Conservation (phyloP, 2,329 filamentous ascomycete species). For the Elsinoe arachidis region DNA sequence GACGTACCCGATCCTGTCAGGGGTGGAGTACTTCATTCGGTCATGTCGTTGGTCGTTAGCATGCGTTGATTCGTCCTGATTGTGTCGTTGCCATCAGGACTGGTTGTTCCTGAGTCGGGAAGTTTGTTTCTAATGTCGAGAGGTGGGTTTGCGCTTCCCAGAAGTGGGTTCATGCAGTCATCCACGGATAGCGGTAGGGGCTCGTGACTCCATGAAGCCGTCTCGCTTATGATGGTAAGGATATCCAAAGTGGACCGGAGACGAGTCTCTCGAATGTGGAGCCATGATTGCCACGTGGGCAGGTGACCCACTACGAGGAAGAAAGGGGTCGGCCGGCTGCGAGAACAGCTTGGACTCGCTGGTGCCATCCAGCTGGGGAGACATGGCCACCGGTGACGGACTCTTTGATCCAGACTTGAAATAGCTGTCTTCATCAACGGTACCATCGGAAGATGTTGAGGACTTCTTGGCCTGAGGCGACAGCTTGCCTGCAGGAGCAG, state of each 20-base stretch:
- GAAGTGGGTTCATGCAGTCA: conserved; percentile 17
- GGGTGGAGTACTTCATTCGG: background rate
- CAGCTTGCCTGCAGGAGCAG: conserved; percentile 14
- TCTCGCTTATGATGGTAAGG: conserved; percentile 28
- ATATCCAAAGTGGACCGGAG: conserved; percentile 29
- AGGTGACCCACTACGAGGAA: conserved; percentile 27
- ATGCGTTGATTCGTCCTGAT: background rate
- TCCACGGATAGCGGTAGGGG: conserved; percentile 29
- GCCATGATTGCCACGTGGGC: conserved; percentile 20
- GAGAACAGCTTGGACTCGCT: conserved; percentile 19
- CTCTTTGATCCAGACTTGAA: conserved; percentile 15
- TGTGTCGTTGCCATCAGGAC: background rate
- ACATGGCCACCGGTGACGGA: conserved; percentile 14
- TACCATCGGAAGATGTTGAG: background rate
- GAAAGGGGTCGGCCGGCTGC: conserved; percentile 21
- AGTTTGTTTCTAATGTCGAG: background rate
- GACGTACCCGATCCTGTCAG: background rate
- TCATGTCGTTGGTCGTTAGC: background rate
- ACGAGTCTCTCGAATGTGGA: conserved; percentile 21
- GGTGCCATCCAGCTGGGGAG: conserved; percentile 23
- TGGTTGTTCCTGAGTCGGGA: background rate
- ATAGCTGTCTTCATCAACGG: background rate
- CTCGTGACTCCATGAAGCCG: conserved; percentile 27
- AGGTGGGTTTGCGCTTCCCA: background rate
- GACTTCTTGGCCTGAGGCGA: conserved; percentile 17